Conservation (phyloP, 1,284 basidiomycete species). For the Ceratobasidium sp. region DNA sequence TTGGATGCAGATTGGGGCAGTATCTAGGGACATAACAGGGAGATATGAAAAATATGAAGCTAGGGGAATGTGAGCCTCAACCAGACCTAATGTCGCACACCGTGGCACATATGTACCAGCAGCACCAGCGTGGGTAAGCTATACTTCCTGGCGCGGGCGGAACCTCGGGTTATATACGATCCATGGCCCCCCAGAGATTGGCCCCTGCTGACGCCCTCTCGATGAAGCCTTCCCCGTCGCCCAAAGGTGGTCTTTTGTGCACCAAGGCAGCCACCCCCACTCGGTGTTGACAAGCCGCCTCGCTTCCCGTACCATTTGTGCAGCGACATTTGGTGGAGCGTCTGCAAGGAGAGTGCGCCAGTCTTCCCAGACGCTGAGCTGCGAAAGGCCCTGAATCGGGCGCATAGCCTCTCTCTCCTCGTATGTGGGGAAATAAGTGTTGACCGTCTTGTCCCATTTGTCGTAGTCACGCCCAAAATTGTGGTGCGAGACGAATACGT, state of each 20-base stretch:
- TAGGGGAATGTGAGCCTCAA: too few species aligned
- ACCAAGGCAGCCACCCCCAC: neutral
- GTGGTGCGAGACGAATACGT: neutral
- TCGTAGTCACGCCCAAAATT: neutral
- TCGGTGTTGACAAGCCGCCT: neutral
- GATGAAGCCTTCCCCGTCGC: neutral
- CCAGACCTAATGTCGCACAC: too few species aligned
- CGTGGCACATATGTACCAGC: too few species aligned
- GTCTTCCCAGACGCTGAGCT: neutral
- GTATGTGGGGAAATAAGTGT: neutral
- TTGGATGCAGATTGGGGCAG: too few species aligned
- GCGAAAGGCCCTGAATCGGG: neutral
- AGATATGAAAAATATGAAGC: too few species aligned
- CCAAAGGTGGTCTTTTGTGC: neutral
- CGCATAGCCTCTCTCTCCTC: neutral
- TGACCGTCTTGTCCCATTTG: constrained; percentile 1
- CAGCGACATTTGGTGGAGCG: neutral
- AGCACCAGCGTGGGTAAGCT: too few species aligned
- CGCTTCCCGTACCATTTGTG: neutral
- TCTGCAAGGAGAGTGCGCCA: neutral
- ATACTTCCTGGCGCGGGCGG: too few species aligned
- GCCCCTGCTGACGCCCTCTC: neutral
- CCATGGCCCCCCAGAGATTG: neutral
- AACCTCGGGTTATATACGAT: neutral
- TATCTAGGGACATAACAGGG: too few species aligned